Percentiles rank a stretch among this genome's conserved stretches.
Conservation (phyloP, 768 basidiomycete species). For the Boletus vermiculosoides region DNA sequence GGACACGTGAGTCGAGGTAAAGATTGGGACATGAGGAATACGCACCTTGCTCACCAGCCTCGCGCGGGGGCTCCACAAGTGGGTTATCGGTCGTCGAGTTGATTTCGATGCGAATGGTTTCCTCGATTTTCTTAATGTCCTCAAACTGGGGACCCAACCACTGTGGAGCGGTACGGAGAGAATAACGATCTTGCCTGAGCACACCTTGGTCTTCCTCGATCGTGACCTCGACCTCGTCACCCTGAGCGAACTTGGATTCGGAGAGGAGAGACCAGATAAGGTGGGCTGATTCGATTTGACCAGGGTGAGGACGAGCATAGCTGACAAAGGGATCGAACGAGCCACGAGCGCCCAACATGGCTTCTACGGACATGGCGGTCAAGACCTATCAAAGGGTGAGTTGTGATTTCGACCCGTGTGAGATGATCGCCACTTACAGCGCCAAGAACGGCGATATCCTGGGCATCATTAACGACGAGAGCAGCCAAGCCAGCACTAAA, state of each 20-base stretch:
- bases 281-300: constrained; percentile 76
- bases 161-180: constrained; percentile 72
- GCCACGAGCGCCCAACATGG: constrained; percentile 67
- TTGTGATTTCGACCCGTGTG: too few relatives aligned
- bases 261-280: constrained; percentile 68
- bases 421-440: constrained; percentile 17
- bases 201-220: constrained; percentile 71
- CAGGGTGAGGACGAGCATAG: constrained; percentile 76
- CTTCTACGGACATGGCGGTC: constrained; percentile 84
- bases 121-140: constrained; percentile 65
- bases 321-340: constrained; percentile 79
- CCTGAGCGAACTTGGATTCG: constrained; percentile 65
- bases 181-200: constrained; percentile 74
- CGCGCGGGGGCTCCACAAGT: constrained; percentile 75
- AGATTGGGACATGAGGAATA: background rate
- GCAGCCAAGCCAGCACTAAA: constrained; percentile 80
- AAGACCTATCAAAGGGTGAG: constrained; percentile 45
- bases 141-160: constrained; percentile 86
- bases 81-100: constrained; percentile 93
- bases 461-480: constrained; percentile 70
- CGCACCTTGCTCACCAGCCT: constrained; percentile 37
- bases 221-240: constrained; percentile 69
- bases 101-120: constrained; percentile 68
- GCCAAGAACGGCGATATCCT: constrained; percentile 61
- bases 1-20: background rate